Conservation (phyloP, 2,329 filamentous ascomycete genomes). For the Gaeumannomyces tritici region DNA sequence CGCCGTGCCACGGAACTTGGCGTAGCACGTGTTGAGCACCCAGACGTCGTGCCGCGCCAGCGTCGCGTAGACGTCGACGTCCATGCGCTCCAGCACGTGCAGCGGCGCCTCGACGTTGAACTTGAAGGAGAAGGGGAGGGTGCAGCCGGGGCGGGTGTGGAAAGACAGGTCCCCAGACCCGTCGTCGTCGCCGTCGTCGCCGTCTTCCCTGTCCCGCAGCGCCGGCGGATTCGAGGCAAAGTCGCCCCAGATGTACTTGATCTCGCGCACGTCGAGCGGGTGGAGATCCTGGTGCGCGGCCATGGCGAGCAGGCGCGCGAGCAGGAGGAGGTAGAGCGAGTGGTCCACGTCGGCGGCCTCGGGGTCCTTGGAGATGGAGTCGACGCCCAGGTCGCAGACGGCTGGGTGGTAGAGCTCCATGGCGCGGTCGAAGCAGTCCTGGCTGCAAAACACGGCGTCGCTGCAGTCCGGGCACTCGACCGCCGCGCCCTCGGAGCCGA, state of each 20-base stretch:
- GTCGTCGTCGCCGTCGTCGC: background rate
- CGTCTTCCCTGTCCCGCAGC: constrained; percentile 25
- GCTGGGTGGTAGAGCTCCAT: constrained; percentile 53
- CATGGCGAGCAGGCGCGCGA: constrained; percentile 55
- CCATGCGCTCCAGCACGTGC: constrained; percentile 76
- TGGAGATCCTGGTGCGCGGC: constrained; percentile 49
- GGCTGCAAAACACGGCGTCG: constrained; percentile 58
- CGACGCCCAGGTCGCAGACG: constrained; percentile 57
- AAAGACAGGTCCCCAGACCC: background rate
- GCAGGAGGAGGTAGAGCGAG: constrained; percentile 52
- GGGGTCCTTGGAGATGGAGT: constrained; percentile 55
- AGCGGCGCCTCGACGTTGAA: constrained; percentile 66
- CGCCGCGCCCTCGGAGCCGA: constrained; percentile 26
- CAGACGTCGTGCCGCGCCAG: constrained; percentile 58
- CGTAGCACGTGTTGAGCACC: constrained; percentile 85
- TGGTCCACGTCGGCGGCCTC: constrained; percentile 48
- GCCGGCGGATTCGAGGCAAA: constrained; percentile 51
- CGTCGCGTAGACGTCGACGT: constrained; percentile 61
- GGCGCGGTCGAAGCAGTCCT: constrained; percentile 48
- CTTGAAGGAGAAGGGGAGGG: constrained; percentile 68
- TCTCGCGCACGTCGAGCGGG: constrained; percentile 52
- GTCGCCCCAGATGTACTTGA: constrained; percentile 63
- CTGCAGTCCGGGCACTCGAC: constrained; percentile 51
- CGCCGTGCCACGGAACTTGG: constrained; percentile 88
- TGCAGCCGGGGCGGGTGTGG: constrained; percentile 30